Base-by-base conservation (phyloP, 768 basidiomycete genomes). In the Boletus tomentosulus region DNA sequence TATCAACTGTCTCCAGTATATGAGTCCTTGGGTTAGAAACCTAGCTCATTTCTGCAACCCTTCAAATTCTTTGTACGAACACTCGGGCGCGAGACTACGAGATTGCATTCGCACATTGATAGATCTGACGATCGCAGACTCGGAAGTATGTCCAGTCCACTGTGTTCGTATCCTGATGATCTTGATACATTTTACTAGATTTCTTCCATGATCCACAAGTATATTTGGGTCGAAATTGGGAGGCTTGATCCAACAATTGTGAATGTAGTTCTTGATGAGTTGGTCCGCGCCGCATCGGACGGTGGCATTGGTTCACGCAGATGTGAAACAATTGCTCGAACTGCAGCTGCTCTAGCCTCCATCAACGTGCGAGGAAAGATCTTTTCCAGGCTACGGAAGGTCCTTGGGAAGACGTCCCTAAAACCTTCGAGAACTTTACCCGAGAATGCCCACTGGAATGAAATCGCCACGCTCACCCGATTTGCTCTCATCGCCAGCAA, bases 11-110 rank as follows among this genome's bases (percentile, higher is more conserved):
- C 67, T 95, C 22, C 83, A 87, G 55, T 94, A 92, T 63, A 78
- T 96, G 76, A 83, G 80, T 38, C 92, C 94, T 3, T 97, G 93
- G 94, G 80, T 96, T 39, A 84, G 80, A 66, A 94, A 95, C 62
- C 75, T 97, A 2, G 75, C 80, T 3, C 68, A 75, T 13, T 94
- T 89, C 57, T 79, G 81, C 27, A 86, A 86, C 59, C 85, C 91
- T 1, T 80, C 84, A 3, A 78, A 78, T 58, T 63, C 78, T n/a
- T 72, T 87, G 31, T 89, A 81, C 54, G 87, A 89, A 50, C 80
- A 83, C 28, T 85, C 87, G 1, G 86, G 84, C 9, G 83, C 87
- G 11, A 79, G 85, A 58, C 73, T 95, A 22, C 82, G 90, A 13
- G 92, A 94, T 60, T 87, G 87, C 58, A 76, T 96, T 46, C 82